phyloP scores from a whole-genome alignment of 78 protist species.

The Dictyostelium firmibasis region DNA sequence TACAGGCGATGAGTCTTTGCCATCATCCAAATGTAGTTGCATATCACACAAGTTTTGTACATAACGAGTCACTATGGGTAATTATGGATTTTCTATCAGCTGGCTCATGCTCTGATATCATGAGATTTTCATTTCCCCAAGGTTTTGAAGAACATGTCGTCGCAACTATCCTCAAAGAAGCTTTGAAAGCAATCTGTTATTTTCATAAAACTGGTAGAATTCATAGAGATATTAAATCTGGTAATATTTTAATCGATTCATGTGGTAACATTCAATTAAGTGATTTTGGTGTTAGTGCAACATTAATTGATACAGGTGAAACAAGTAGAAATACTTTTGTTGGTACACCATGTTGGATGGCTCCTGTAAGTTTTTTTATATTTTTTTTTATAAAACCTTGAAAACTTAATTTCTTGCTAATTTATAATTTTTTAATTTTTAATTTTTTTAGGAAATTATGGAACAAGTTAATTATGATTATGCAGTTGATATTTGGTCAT shows the following conservation, averaged over 20 bases:
- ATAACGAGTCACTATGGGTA: constrained; percentile 86
- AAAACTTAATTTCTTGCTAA: too few species aligned
- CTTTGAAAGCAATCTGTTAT: constrained; percentile 57
- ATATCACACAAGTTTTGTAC: constrained; percentile 74
- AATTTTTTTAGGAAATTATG: constrained; percentile 77
- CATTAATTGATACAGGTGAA: constrained; percentile 71
- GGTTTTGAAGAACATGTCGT: constrained; percentile 84
- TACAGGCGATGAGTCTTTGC: constrained; percentile 73
- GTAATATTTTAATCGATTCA: constrained; percentile 81
- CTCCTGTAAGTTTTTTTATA: constrained; percentile 79
- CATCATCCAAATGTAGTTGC: constrained; percentile 81
- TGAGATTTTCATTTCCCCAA: constrained; percentile 73
- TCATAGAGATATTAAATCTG: constrained; percentile 89
- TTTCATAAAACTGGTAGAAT: constrained; percentile 81
- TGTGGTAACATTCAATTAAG: constrained; percentile 77
- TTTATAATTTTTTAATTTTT: background rate
- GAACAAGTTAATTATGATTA: constrained; percentile 87
- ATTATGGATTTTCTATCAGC: constrained; percentile 93
- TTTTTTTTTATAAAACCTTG: background rate
- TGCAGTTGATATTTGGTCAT: constrained; percentile 93
- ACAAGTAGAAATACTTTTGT: constrained; percentile 79
- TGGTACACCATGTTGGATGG: constrained; percentile 95
- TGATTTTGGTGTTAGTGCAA: constrained; percentile 87
- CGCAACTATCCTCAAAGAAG: constrained; percentile 77
- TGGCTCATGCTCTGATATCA: constrained; percentile 89